Base-by-base conservation (phyloP, 2,329 filamentous ascomycete species). In the Xylariaceae sp. region DNA sequence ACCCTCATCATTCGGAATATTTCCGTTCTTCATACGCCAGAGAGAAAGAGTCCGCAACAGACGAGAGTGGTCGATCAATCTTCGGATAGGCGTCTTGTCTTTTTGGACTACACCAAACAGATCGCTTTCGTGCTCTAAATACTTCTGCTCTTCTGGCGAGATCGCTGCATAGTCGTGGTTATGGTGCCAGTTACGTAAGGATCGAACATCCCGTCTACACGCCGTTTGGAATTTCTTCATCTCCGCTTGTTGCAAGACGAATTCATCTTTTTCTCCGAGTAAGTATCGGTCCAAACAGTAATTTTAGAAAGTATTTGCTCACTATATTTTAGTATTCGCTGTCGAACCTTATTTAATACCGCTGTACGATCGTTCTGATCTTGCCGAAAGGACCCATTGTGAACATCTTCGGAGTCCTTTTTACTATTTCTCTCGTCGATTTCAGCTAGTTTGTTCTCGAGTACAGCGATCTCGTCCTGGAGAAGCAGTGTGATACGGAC, bases 381-480 rank as follows among this genome's bases (percentile, higher is more conserved):
- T 8, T 62, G 50, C 11, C 69, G 50, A 13, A 70, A 62, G 0
- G 61, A 63, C 1, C 68, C 67, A 20, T 70, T 72, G 16, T 68
- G 50, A 1, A 61, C 21, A 26, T 64, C 62, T 1, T 27, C 45
- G 0, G 58, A 52, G 4, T 49, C 50, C 24, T 39, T 63, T 11
- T 18, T 44, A 18, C 63, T 68, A 37, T 59, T 61, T 11, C 2
- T 1, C 3, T 36, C 55, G 44, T 73, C 72, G 1, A 73, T 30
- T 6, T 56, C 51, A 2, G 52, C 18, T 0, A 73, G 60, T 11
- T 68, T 20, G 13, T 67, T 51, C 51, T 74, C 71, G 0, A 74
- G 52, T 1, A 40, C 55, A 0, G 62, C 59, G 2, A 74, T 60
- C 40, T 71, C 60, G 40, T 75, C 71, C 57, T 75, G 72, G 11